Conservation (phyloP, 78 protist species). For the Acrasis kona region DNA sequence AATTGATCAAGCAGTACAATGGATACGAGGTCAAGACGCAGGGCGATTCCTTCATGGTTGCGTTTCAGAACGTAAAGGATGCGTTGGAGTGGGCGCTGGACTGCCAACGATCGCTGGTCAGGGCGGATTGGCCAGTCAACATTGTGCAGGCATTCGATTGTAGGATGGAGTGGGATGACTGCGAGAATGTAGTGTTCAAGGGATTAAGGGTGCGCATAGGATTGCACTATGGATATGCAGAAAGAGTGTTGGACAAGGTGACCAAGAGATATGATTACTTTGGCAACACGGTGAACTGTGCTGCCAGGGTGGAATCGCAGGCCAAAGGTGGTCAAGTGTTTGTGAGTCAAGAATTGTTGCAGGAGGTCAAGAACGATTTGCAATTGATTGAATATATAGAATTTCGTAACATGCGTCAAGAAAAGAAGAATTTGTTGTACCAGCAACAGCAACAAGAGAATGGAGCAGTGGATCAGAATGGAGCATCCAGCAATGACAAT, state of each 20-base stretch:
- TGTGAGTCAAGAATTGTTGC: not conserved
- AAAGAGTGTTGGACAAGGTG: not conserved
- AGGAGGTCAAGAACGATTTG: not conserved
- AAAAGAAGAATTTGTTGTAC: too few species aligned
- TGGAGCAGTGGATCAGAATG: too few species aligned
- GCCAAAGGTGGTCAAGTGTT: not conserved
- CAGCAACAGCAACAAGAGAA: too few species aligned
- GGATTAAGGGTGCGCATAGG: not conserved
- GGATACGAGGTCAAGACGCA: slow-evolving; percentile 43
- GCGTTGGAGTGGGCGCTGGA: slow-evolving; percentile 20
- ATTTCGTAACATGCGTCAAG: too few species aligned
- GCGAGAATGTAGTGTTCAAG: not conserved
- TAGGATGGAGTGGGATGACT: slow-evolving; percentile 36
- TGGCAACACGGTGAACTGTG: not conserved
- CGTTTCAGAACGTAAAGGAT: slow-evolving; percentile 18
- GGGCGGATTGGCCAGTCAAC: slow-evolving; percentile 49
- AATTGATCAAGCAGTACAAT: not conserved
- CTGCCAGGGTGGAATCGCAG: not conserved
- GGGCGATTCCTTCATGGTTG: slow-evolving; percentile 38
- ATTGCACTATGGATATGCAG: not conserved
- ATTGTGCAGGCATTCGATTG: too few species aligned
- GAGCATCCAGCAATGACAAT: too few species aligned
- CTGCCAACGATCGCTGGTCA: slow-evolving; percentile 14
- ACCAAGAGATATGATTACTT: not conserved
- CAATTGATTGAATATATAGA: too few species aligned